Base-by-base conservation (phyloP, 768 basidiomycete species). In the Daedaleopsis nitida region DNA sequence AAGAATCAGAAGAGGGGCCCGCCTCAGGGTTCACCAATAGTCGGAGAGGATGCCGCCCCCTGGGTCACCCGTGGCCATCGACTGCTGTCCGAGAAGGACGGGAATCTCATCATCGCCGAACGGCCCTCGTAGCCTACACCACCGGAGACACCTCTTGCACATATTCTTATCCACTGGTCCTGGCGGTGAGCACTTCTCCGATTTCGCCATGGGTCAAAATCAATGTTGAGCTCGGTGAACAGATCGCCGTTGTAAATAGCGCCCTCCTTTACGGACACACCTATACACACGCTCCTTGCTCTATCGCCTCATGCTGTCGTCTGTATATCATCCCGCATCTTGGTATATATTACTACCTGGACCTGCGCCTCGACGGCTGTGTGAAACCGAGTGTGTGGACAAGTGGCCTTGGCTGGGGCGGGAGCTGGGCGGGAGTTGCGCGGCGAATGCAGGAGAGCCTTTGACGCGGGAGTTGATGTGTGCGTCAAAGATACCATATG, bases 11-110 rank as follows among this genome's bases (percentile, higher is more conserved):
- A 55, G 44, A 57, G 57, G 43, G 50, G 62, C 8, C 65, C 60
- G 6, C 55, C 63, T 12, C n/a, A n/a, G n/a, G n/a, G n/a, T n/a
- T 70, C 70, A 21, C 71, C 70, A 19, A 47, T 65, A 8, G 35
- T 70, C 51, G 61, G 54, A 34, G 69, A 54, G 19, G 69, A 72
- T n/a, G 62, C 65, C 8, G 61, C 71, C 3, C 71, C 71, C 5
- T 77, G 75, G 76, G 62, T 73, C 13, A 48, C 64, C 21, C 72
- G 68, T 2, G 19, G 17, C 5, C 71, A 69, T 43, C 58, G 65
- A 52, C 65, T 73, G 44, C 62, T 75, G 7, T 47, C 66, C 9
- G 67, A 73, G 42, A 60, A 71, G 23, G 73, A 74, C 23, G 74
- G 76, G 6, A 12, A 57, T 3, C 47, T 64, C 44, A 21, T 68